Conservation (phyloP, 768 basidiomycete species). For the Butyriboletus loyo region DNA sequence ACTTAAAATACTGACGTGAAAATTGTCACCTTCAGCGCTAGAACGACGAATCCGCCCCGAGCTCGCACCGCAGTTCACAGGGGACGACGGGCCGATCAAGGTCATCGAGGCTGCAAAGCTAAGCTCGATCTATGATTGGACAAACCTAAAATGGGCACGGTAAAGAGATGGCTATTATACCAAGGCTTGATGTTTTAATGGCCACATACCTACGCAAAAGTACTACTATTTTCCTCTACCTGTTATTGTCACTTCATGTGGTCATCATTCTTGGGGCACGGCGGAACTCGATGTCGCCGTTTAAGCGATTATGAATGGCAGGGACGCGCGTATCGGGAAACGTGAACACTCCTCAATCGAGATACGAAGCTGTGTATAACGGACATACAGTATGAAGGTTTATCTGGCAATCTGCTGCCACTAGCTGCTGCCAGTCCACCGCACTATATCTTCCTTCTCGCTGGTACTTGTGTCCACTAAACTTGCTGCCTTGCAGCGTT, state of each 20-base stretch:
- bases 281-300: constrained; percentile 24
- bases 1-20: constrained; percentile 8
- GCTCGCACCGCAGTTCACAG: constrained; percentile 16
- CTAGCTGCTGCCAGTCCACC: not conserved
- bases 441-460: not conserved
- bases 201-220: constrained; percentile 16
- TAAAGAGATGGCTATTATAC: constrained; percentile 12
- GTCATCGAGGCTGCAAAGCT: constrained; percentile 12
- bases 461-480: not conserved
- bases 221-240: constrained; percentile 13
- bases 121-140: constrained; percentile 16
- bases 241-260: constrained; percentile 20
- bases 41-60: constrained; percentile 16
- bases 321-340: constrained; percentile 29
- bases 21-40: constrained; percentile 9
- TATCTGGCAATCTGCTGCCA: not conserved
- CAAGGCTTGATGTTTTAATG: not conserved
- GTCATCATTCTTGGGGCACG: constrained; percentile 11
- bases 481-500: constrained; percentile 7
- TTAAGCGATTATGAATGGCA: constrained; percentile 26
- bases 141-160: constrained; percentile 13
- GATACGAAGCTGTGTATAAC: constrained; percentile 14
- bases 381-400: not conserved
- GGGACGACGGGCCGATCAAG: not conserved
- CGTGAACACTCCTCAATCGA: constrained; percentile 15